Evolutionary conservation across 148 eudicot genomes (phyloP).

Genomic region (Rhododendron williamsianum): DNA sequence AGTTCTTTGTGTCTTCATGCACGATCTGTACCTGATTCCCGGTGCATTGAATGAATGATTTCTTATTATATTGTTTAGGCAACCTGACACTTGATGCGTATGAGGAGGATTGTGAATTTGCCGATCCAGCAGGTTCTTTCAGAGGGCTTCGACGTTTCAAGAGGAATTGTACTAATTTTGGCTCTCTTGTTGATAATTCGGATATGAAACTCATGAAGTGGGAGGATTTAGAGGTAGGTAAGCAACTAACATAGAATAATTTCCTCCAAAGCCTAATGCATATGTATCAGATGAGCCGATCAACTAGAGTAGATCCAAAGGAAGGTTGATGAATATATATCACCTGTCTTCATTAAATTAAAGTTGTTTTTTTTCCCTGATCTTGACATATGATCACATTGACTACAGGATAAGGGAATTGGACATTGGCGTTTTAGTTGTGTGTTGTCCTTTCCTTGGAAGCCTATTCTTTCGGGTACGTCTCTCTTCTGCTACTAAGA

Average conservation of each 20-base stretch:
- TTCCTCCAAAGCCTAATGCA: neutral
- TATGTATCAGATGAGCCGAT: neutral
- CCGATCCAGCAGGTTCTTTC: slow-evolving; percentile 98
- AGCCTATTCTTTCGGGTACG: slow-evolving; percentile 94
- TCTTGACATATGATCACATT: neutral
- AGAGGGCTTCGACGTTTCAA: slow-evolving; percentile 79
- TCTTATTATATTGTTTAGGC: slow-evolving; percentile 33
- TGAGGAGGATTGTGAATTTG: slow-evolving; percentile 90
- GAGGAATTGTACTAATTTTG: slow-evolving; percentile 92
- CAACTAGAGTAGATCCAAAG: neutral
- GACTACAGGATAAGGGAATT: slow-evolving; percentile 71
- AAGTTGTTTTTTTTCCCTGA: neutral
- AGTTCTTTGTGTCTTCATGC: neutral
- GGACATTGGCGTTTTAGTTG: slow-evolving; percentile 99
- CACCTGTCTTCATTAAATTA: neutral
- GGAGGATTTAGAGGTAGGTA: slow-evolving; percentile 91
- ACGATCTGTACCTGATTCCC: neutral
- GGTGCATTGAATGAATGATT: neutral
- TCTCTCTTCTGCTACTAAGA: neutral
- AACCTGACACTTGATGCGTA: slow-evolving; percentile 76
- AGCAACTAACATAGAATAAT: neutral
- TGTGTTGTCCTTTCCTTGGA: slow-evolving; percentile 87
- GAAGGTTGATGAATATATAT: neutral
- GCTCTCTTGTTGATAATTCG: slow-evolving; percentile 64
- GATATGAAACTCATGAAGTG: slow-evolving; percentile 91